phyloP scores from a whole-genome alignment of 495 filamentous ascomycete species.

The Talaromyces borbonicus region DNA sequence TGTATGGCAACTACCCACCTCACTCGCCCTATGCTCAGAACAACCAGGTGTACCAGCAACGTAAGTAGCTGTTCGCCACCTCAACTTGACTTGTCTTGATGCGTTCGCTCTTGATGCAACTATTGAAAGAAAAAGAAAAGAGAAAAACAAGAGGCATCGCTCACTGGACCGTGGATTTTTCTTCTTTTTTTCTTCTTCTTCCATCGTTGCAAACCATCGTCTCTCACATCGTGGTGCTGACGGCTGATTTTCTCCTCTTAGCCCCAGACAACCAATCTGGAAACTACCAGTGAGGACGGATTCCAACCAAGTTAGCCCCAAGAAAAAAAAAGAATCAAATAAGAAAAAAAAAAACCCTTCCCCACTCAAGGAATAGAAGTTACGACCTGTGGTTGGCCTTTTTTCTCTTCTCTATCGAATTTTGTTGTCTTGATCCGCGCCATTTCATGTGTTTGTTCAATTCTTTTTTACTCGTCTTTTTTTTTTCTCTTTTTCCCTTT shows the following conservation, averaged over 20 bases:
- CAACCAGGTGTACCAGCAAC: constrained; percentile 69
- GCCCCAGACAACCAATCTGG: constrained; percentile 12
- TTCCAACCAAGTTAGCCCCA: no score
- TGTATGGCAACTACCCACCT: constrained; percentile 66
- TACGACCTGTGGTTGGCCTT: no score
- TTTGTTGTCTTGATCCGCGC: no score
- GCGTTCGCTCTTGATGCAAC: constrained; percentile 8
- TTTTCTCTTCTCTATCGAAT: no score
- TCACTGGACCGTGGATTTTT: constrained; percentile 5
- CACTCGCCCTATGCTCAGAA: constrained; percentile 65
- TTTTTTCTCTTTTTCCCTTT: constrained; percentile 2
- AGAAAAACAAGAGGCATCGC: constrained; percentile 10
- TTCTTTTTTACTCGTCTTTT: not conserved
- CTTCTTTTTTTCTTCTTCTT: no score
- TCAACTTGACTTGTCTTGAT: constrained; percentile 2
- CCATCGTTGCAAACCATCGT: constrained; percentile 7
- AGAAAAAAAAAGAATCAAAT: no score
- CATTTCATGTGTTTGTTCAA: not conserved
- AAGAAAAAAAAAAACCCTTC: constrained; percentile 1
- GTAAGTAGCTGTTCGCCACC: constrained; percentile 36
- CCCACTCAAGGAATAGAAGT: no score
- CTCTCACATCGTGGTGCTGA: constrained; percentile 11
- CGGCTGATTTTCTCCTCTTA: constrained; percentile 10
- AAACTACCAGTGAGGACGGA: constrained; percentile 8
- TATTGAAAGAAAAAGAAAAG: no score